Evolutionary conservation across 768 basidiomycete genomes (phyloP).

Genomic region (Tylopilus balloui): DNA sequence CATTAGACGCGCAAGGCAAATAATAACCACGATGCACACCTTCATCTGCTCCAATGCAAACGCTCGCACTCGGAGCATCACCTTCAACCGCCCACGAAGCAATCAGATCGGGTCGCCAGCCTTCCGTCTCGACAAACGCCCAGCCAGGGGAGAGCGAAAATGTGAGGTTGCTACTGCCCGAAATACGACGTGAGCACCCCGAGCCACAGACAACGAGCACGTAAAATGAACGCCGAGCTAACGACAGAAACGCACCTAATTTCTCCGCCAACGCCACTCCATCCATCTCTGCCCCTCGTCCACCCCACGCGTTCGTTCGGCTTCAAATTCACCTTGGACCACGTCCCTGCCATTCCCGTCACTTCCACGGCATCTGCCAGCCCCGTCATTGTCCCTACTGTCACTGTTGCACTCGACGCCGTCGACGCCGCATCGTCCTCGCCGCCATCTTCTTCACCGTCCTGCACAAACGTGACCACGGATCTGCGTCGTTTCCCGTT

Average conservation of each 20-base stretch:
- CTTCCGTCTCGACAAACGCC: constrained; percentile 71
- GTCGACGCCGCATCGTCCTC: constrained; percentile 6
- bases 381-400: neutral
- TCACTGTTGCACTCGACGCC: neutral
- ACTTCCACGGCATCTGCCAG: neutral
- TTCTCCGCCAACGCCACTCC: constrained; percentile 12
- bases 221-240: neutral
- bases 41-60: constrained; percentile 24
- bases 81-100: constrained; percentile 47
- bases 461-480: neutral
- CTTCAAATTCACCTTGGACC: constrained; percentile 14
- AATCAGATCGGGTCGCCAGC: constrained; percentile 66
- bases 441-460: constrained; percentile 10
- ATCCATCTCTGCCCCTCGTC: constrained; percentile 16
- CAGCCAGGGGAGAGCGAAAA: constrained; percentile 74
- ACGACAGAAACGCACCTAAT: constrained; percentile 1
- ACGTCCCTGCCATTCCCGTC: neutral
- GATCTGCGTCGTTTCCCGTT: constrained; percentile 10
- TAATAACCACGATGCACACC: constrained; percentile 5
- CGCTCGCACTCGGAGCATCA: neutral
- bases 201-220: neutral
- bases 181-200: constrained; percentile 14
- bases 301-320: constrained; percentile 5
- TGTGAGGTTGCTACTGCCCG: constrained; percentile 68
- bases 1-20: neutral